Base-by-base conservation (phyloP, 2,329 filamentous ascomycete species). In the Penicillium glabrum region DNA sequence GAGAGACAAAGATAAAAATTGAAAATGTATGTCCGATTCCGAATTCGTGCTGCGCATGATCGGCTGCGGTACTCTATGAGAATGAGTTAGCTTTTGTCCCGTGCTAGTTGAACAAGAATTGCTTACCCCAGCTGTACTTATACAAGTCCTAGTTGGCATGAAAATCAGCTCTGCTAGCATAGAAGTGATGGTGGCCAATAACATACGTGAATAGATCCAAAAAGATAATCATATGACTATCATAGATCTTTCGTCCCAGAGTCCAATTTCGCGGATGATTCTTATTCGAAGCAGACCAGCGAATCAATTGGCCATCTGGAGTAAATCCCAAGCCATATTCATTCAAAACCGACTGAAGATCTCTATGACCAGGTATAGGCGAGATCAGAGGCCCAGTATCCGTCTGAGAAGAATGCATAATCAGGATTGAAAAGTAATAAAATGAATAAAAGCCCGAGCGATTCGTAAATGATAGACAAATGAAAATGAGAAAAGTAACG, bases 61-160 rank as follows among this genome's bases (percentile, higher is more conserved):
- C 46, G 23, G 58, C 58, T 9, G 54, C 54, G 9, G 54, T 27
- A 19, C 51, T 60, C 57, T 60, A 29, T 29, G 23, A n/a, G n/a
- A 16, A 14, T 33, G 14, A 21, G 26, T 19, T 35, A 27, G 9
- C 9, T 33, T 19, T 23, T 23, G 26, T 27, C 46, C 19, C n/a
- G 7, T 24, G 11, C n/a, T 14, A 45, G 10, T 9, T 43, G 41
- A 27, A 9, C 14, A n/a, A 4, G 2, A 5, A 44, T 6, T n/a
- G 19, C 35, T 52, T 44, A 60, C 58, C 3, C 58, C 58, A n/a
- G 58, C 58, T 6, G 58, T 60, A 43, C 54, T 60, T 23, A 60
- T 54, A 9, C 35, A 52, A 7, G 58, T 60, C 16, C 58, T 60
- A 41, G 10, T 9, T 31, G 29, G 13, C 13, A 37, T 5, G 3